Evolutionary conservation across 805 yeast genomes (phyloP).

Genomic region (Starmerella sp.): DNA sequence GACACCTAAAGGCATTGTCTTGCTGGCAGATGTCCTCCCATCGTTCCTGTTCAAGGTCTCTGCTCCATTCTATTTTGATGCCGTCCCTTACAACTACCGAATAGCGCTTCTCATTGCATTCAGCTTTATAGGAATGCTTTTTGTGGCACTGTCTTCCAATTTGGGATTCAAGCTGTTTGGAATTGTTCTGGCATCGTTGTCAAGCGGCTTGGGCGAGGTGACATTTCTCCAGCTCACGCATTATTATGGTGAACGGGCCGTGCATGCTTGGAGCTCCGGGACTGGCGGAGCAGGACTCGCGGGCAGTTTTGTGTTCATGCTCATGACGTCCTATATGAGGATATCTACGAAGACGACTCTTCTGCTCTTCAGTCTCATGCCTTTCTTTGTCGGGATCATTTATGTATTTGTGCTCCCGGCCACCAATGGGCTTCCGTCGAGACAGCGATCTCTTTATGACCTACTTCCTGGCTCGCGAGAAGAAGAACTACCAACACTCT

Average conservation of each 20-base stretch:
- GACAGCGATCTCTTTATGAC: neutral
- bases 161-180: conserved; percentile 46
- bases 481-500: neutral
- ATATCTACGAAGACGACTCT: conserved; percentile 46
- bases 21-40: conserved; percentile 80
- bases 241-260: conserved; percentile 46
- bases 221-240: conserved; percentile 84
- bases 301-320: conserved; percentile 59
- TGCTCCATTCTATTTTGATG: conserved; percentile 73
- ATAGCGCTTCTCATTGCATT: conserved; percentile 44
- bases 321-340: conserved; percentile 58
- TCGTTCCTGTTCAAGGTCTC: conserved; percentile 56
- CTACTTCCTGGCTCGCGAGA: neutral
- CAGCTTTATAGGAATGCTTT: conserved; percentile 64
- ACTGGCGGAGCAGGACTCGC: conserved; percentile 92
- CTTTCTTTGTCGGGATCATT: conserved; percentile 26
- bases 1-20: conserved; percentile 75
- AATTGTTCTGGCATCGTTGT: conserved; percentile 62
- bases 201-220: conserved; percentile 85
- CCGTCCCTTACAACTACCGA: conserved; percentile 47
- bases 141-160: conserved; percentile 39
- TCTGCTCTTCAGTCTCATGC: conserved; percentile 40
- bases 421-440: neutral
- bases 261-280: conserved; percentile 86
- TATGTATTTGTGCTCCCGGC: conserved; percentile 28